Evolutionary conservation across 768 basidiomycete species (phyloP).

Genomic region (Amanita phalloides): DNA sequence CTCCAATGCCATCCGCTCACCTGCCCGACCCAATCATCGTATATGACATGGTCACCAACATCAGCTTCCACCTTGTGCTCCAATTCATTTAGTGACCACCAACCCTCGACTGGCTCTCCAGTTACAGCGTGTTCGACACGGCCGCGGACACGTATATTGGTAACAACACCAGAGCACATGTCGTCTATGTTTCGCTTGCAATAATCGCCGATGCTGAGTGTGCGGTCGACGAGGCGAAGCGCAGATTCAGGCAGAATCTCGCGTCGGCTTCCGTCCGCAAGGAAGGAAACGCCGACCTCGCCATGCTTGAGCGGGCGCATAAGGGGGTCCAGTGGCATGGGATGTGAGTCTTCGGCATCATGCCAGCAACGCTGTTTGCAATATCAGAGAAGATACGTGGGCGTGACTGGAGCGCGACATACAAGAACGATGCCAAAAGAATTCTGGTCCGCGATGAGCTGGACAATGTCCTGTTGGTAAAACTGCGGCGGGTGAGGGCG

Average conservation of each 20-base stretch:
- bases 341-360: slow-evolving; percentile 64
- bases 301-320: slow-evolving; percentile 67
- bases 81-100: slow-evolving; percentile 51
- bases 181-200: slow-evolving; percentile 74
- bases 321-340: slow-evolving; percentile 49
- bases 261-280: slow-evolving; percentile 36
- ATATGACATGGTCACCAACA: slow-evolving; percentile 72
- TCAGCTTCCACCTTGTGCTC: slow-evolving; percentile 50
- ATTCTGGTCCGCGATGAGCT: slow-evolving; percentile 27
- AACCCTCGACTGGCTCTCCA: slow-evolving; percentile 44
- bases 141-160: slow-evolving; percentile 49
- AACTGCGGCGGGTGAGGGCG: slow-evolving; percentile 26
- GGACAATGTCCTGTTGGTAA: slow-evolving; percentile 61
- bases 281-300: slow-evolving; percentile 75
- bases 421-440: slow-evolving; percentile 61
- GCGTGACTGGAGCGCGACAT: slow-evolving; percentile 10
- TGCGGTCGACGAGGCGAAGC: slow-evolving; percentile 64
- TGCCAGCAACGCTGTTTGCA: slow-evolving; percentile 75
- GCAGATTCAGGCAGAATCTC: slow-evolving; percentile 66
- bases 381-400: background rate
- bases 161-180: slow-evolving; percentile 66
- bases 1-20: slow-evolving; percentile 28
- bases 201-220: slow-evolving; percentile 68
- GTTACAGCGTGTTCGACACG: slow-evolving; percentile 69
- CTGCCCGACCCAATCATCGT: slow-evolving; percentile 86